phyloP scores from a whole-genome alignment of 441 rosid species.

The Gossypium aridum region DNA sequence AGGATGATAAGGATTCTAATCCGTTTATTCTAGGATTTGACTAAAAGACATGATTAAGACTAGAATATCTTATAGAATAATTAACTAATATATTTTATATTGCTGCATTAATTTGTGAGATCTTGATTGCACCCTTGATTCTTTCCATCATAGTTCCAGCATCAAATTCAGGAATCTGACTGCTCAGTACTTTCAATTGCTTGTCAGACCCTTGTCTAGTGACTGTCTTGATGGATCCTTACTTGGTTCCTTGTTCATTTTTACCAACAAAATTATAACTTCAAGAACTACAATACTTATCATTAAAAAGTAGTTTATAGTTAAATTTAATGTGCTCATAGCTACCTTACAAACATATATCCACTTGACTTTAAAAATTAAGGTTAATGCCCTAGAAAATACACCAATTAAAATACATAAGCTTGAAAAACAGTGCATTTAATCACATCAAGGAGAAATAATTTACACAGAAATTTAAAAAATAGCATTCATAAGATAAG shows the following conservation, averaged over 20 bases:
- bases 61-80: neutral
- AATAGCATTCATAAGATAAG: neutral
- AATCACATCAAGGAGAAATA: neutral
- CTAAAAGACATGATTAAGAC: neutral
- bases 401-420: neutral
- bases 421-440: neutral
- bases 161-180: neutral
- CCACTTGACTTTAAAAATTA: neutral
- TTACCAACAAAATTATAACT: neutral
- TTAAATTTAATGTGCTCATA: neutral
- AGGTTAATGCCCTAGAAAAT: neutral
- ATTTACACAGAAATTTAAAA: neutral
- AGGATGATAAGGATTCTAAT: neutral
- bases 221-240: conserved; percentile 1
- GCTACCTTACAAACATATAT: neutral
- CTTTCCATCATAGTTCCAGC: neutral
- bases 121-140: neutral
- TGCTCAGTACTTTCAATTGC: neutral
- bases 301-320: neutral
- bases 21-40: neutral
- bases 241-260: neutral
- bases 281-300: neutral
- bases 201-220: neutral
- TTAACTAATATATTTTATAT: neutral
- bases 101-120: neutral